Conservation (phyloP, 73 alveolate species). For the Paraurostyla sp. region DNA sequence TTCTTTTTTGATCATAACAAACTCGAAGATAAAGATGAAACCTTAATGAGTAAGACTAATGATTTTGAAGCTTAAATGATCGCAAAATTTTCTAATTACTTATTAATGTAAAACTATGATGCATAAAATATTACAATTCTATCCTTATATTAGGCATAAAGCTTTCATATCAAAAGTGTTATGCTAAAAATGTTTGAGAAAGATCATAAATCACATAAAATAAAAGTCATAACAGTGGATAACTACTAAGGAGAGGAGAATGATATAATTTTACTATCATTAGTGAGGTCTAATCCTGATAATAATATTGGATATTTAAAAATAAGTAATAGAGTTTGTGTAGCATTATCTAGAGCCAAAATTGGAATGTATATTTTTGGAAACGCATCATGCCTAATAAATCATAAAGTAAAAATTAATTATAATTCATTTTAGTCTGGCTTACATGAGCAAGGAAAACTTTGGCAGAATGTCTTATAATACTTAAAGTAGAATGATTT, state of each 20-base stretch:
- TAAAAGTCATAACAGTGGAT: constrained; percentile 88
- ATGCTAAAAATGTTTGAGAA: background rate
- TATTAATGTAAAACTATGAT: constrained; percentile 73
- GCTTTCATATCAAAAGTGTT: constrained; percentile 61
- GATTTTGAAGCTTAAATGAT: constrained; percentile 83
- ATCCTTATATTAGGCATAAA: constrained; percentile 85
- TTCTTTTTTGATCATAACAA: constrained; percentile 83
- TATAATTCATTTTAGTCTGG: too few relatives aligned
- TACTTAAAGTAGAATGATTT: background rate
- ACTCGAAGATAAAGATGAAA: constrained; percentile 73
- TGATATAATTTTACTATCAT: constrained; percentile 86
- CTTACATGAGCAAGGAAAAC: constrained; percentile 49
- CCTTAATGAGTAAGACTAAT: constrained; percentile 80
- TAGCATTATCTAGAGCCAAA: constrained; percentile 94
- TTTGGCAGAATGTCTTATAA: constrained; percentile 39
- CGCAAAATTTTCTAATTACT: constrained; percentile 76
- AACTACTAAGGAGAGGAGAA: constrained; percentile 96
- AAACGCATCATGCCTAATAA: constrained; percentile 82
- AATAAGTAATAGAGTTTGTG: constrained; percentile 89
- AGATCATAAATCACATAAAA: background rate
- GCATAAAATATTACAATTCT: constrained; percentile 80
- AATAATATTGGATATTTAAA: constrained; percentile 85
- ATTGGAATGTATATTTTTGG: constrained; percentile 91
- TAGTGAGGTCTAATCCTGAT: constrained; percentile 84
- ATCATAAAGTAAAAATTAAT: too few relatives aligned